phyloP scores from a whole-genome alignment of 192 early-diverging fungal species.

The Dimargaris verticillata region DNA sequence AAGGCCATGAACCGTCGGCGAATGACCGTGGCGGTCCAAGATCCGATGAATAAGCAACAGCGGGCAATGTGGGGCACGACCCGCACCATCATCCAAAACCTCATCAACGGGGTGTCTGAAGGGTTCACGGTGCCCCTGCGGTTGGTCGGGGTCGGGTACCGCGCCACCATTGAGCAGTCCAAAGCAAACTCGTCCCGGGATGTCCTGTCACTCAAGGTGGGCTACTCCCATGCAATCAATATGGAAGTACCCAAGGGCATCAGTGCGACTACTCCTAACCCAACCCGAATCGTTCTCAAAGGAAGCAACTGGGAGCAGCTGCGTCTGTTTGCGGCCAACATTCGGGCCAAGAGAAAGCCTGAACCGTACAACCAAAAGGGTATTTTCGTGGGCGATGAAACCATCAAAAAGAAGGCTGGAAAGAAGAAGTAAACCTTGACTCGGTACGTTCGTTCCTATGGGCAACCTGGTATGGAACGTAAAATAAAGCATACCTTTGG shows the following conservation, averaged over 20 bases:
- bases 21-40: slow-evolving; percentile 33
- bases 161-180: slow-evolving; percentile 58
- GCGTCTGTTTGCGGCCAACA: slow-evolving; percentile 82
- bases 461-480: too few species aligned
- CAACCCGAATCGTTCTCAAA: slow-evolving; percentile 68
- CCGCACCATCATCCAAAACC: slow-evolving; percentile 67
- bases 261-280: slow-evolving; percentile 51
- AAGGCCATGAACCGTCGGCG: slow-evolving; percentile 15
- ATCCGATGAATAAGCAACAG: slow-evolving; percentile 55
- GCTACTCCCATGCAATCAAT: slow-evolving; percentile 68
- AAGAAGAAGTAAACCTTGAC: slow-evolving; percentile 67
- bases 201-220: slow-evolving; percentile 63
- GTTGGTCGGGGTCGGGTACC: slow-evolving; percentile 86
- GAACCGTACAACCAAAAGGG: slow-evolving; percentile 99
- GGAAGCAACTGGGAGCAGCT: slow-evolving; percentile 65
- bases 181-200: slow-evolving; percentile 15
- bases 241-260: slow-evolving; percentile 70
- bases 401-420: slow-evolving; percentile 94
- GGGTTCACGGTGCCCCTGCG: slow-evolving; percentile 69
- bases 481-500: too few species aligned
- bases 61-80: slow-evolving; percentile 95
- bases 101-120: slow-evolving; percentile 77
- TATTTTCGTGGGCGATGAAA: slow-evolving; percentile 94
- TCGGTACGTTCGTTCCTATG: too few species aligned
- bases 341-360: slow-evolving; percentile 77